Evolutionary conservation across 2,329 filamentous ascomycete genomes (phyloP).

Genomic region (Ophiocordyceps camponoti-saundersi): DNA sequence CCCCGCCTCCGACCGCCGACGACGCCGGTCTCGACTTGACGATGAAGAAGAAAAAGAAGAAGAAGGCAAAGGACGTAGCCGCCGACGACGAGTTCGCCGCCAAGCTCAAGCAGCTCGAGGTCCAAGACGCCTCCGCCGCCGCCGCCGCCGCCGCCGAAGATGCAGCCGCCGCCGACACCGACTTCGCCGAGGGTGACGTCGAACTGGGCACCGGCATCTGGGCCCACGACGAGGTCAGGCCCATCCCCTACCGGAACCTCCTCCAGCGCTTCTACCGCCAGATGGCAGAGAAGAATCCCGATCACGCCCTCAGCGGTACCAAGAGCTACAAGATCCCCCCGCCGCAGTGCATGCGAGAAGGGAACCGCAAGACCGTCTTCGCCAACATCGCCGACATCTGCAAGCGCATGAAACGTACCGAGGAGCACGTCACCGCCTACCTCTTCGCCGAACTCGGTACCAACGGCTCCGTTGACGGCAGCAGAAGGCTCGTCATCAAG

Average conservation of each 20-base stretch:
- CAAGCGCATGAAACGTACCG: constrained; percentile 97
- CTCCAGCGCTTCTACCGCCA: constrained; percentile 88
- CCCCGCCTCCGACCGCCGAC: constrained; percentile 28
- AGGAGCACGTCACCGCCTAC: constrained; percentile 95
- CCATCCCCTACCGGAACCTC: constrained; percentile 72
- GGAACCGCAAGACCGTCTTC: constrained; percentile 99
- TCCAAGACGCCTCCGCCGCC: constrained; percentile 47
- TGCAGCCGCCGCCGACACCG: constrained; percentile 26
- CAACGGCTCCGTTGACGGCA: constrained; percentile 85
- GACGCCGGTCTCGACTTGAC: constrained; percentile 40
- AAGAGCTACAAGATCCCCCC: constrained; percentile 99
- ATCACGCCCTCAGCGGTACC: constrained; percentile 72
- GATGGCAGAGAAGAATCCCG: constrained; percentile 89
- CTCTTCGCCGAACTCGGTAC: constrained; percentile 97
- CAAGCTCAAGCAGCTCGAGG: constrained; percentile 44
- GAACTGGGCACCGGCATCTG: constrained; percentile 81
- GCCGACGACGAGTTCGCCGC: constrained; percentile 47
- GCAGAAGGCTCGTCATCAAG: constrained; percentile 89
- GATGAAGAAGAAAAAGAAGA: constrained; percentile 73
- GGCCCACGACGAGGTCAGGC: constrained; percentile 60
- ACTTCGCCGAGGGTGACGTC: constrained; percentile 55
- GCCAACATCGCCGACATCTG: constrained; percentile 98
- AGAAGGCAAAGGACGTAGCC: constrained; percentile 37
- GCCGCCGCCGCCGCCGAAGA: constrained; percentile 31
- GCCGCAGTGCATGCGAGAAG: constrained; percentile 96